These are phyloP conservation scores for Naganishia albida DNA, from an alignment of 1,284 basidiomycete species.

Conservation along the genomic window DNA sequence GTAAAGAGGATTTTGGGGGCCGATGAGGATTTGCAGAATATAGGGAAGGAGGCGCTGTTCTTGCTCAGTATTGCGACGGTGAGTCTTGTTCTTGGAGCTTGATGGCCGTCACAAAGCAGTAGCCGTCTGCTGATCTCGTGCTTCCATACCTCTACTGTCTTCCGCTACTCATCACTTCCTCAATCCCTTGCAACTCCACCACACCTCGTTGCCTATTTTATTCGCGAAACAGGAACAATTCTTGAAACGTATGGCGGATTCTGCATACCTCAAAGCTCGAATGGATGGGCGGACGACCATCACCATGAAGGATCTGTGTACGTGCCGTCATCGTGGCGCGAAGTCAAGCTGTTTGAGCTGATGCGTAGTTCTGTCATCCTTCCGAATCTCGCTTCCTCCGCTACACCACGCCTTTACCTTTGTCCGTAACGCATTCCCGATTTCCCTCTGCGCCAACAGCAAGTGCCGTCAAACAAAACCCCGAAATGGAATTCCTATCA, in stretches of 20 bases:
- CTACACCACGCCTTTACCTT: too few relatives aligned
- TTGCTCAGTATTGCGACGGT: constrained; percentile 55
- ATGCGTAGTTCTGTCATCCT: not conserved
- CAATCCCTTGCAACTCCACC: not conserved
- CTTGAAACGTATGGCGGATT: constrained; percentile 54
- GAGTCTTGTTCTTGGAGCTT: constrained; percentile 32
- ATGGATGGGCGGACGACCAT: constrained; percentile 53
- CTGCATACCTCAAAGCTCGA: constrained; percentile 52
- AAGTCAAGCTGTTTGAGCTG: not conserved
- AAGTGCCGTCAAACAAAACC: constrained; percentile 14
- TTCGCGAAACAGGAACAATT: constrained; percentile 51
- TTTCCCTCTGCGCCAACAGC: constrained; percentile 15
- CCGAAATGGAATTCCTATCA: constrained; percentile 50
- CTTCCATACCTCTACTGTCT: not conserved
- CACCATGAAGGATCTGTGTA: constrained; percentile 52
- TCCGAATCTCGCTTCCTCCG: not conserved
- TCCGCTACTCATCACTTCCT: not conserved
- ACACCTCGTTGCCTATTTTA: not conserved
- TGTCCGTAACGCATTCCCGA: too few relatives aligned
- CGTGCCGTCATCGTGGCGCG: constrained; percentile 2
- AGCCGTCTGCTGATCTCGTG: not conserved
- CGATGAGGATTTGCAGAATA: constrained; percentile 55
- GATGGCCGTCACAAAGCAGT: not conserved
- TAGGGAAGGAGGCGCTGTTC: constrained; percentile 55
- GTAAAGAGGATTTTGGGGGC: constrained; percentile 56